A percentile compares a stretch with the other conserved stretches of the same genome.
These are phyloP conservation scores for Entrophospora sp. DNA, from an alignment of 192 early-diverging fungal species.

Conservation along the genomic window DNA sequence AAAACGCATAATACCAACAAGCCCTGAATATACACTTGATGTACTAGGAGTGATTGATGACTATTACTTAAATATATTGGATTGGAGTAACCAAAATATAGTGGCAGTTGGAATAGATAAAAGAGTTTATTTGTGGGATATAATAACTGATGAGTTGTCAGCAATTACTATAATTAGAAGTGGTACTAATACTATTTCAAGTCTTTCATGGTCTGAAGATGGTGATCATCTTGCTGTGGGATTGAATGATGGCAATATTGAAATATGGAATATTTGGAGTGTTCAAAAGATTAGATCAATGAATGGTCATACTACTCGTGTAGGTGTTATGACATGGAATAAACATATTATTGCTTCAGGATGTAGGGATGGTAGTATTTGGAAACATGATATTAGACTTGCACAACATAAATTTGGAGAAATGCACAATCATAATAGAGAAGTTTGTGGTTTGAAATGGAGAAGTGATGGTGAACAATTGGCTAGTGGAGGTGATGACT, in stretches of 20 bases:
- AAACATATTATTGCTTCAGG: constrained; percentile 75
- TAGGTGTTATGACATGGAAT: constrained; percentile 84
- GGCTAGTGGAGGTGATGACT: constrained; percentile 95
- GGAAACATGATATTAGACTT: constrained; percentile 90
- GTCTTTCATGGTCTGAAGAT: constrained; percentile 68
- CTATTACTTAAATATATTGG: constrained; percentile 91
- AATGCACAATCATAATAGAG: constrained; percentile 58
- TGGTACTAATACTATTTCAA: constrained; percentile 49
- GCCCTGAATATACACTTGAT: constrained; percentile 80
- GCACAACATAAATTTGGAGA: constrained; percentile 71
- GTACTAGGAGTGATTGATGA: constrained; percentile 85
- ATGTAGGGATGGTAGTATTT: constrained; percentile 82
- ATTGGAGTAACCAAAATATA: constrained; percentile 77
- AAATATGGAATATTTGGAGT: constrained; percentile 85
- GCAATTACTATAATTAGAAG: constrained; percentile 20
- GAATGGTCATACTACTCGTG: constrained; percentile 67
- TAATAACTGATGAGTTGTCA: constrained; percentile 54
- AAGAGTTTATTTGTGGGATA: constrained; percentile 89
- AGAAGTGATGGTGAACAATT: constrained; percentile 64
- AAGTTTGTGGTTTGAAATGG: constrained; percentile 91
- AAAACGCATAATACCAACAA: constrained; percentile 66
- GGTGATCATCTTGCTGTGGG: constrained; percentile 65
- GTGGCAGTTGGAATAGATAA: constrained; percentile 81
- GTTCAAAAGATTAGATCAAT: constrained; percentile 72
- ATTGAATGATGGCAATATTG: constrained; percentile 65